Percentiles rank a stretch among this genome's conserved stretches.
Conservation (phyloP, 345 rosid genomes). For the Schrenkiella parvula region DNA sequence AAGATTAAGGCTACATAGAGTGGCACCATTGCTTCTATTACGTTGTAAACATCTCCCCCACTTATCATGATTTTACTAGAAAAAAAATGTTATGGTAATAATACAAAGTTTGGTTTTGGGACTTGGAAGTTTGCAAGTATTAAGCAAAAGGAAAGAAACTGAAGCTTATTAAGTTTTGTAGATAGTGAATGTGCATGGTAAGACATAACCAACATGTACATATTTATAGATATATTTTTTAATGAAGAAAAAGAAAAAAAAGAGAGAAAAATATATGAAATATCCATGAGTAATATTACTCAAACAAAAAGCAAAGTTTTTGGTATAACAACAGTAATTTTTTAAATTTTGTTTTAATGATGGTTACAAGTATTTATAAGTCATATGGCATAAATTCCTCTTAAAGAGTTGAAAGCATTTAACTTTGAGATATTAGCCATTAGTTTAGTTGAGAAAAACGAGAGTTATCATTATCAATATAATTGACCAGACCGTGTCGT, state of each 20-base stretch:
- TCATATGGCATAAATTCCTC: neutral
- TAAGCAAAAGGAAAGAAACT: slow-evolving; percentile 8
- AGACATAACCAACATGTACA: neutral
- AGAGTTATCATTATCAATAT: slow-evolving; percentile 4
- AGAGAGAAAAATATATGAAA: neutral
- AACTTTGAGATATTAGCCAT: neutral
- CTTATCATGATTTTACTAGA: slow-evolving; percentile 50
- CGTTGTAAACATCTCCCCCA: slow-evolving; percentile 77
- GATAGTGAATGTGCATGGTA: slow-evolving; percentile 21
- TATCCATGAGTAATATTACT: neutral
- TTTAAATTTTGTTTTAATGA: neutral
- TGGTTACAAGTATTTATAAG: neutral
- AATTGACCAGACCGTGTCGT: slow-evolving; percentile 32
- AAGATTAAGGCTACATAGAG: slow-evolving; percentile 68
- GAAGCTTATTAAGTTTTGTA: slow-evolving; percentile 8
- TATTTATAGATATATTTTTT: slow-evolving; percentile 22
- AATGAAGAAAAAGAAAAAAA: neutral
- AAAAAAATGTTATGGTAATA: neutral
- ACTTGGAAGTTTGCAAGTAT: slow-evolving; percentile 6
- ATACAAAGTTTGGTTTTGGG: neutral
- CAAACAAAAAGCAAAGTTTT: neutral
- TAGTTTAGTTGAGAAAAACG: neutral
- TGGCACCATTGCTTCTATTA: slow-evolving; percentile 72
- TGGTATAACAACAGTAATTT: neutral
- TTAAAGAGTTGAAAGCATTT: neutral